Evolutionary conservation across 768 basidiomycete species (phyloP).

Genomic region (Multifurca ochricompacta): DNA sequence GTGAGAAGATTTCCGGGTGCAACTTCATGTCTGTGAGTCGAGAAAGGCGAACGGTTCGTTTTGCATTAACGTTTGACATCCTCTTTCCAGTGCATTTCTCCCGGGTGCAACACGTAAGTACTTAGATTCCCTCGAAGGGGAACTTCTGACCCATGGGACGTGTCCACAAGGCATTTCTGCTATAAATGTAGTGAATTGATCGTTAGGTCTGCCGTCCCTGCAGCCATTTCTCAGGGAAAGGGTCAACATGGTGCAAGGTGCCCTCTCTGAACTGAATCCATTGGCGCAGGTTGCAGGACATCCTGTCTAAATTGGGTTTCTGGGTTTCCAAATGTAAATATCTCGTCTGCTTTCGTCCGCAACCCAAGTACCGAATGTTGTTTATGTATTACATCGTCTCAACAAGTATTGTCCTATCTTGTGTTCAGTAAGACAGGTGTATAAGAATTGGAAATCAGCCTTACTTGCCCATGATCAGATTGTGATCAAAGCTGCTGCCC

Average conservation of each 20-base stretch:
- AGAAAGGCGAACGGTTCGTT: background rate
- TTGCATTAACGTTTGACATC: background rate
- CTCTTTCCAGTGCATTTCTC: conserved; percentile 40
- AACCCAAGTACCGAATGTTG: too few species aligned
- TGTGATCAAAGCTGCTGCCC: too few species aligned
- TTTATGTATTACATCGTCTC: too few species aligned
- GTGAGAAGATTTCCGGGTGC: conserved; percentile 46
- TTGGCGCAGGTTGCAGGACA: background rate
- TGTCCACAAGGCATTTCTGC: conserved; percentile 38
- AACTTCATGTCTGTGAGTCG: conserved; percentile 50
- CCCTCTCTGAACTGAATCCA: background rate
- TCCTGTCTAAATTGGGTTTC: background rate
- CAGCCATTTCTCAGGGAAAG: background rate
- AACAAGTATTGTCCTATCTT: too few species aligned
- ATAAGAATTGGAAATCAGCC: too few species aligned
- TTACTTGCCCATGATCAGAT: too few species aligned
- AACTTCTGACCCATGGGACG: background rate
- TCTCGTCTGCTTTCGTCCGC: too few species aligned
- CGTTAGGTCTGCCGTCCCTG: conserved; percentile 3
- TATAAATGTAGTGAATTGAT: conserved; percentile 36
- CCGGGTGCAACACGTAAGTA: conserved; percentile 45
- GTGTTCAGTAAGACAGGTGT: too few species aligned
- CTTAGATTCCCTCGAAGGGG: background rate
- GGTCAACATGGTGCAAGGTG: background rate
- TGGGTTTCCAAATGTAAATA: background rate